Percentiles rank a stretch among this genome's conserved stretches.
Conservation (phyloP, 768 basidiomycete genomes). For the Tephrocybe sp. region DNA sequence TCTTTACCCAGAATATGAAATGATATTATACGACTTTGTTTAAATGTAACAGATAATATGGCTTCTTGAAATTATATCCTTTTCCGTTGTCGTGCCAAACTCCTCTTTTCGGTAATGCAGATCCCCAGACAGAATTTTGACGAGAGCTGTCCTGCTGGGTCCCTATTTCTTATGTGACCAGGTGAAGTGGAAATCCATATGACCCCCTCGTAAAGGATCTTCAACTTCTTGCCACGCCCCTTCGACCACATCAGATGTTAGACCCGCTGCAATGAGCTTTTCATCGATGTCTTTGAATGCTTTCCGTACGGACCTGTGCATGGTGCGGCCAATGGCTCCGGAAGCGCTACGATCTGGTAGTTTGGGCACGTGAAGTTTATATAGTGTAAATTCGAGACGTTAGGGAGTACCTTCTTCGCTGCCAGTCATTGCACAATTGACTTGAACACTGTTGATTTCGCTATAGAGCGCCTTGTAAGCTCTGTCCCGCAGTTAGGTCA, state of each 20-base stretch:
- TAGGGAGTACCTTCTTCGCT: background rate
- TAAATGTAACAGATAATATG: too few species aligned
- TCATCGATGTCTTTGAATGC: background rate
- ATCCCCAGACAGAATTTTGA: too few species aligned
- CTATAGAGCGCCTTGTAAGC: background rate
- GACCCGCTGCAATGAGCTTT: background rate
- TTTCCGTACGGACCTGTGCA: background rate
- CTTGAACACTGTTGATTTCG: background rate
- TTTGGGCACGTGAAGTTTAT: background rate
- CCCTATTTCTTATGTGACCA: constrained; percentile 7
- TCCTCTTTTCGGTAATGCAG: too few species aligned
- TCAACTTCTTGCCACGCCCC: background rate
- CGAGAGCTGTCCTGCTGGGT: too few species aligned
- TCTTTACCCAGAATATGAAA: too few species aligned
- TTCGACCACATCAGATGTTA: background rate
- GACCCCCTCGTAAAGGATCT: background rate
- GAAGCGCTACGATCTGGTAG: background rate
- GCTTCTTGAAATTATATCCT: too few species aligned
- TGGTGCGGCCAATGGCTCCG: background rate
- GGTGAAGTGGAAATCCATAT: background rate
- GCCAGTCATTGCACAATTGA: background rate
- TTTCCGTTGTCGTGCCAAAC: too few species aligned
- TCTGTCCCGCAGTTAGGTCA: background rate
- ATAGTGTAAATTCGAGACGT: background rate
- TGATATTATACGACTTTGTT: too few species aligned